Evolutionary conservation across 371 early-diverging fungal species (phyloP).

Genomic region (Lichtheimia ramosa): DNA sequence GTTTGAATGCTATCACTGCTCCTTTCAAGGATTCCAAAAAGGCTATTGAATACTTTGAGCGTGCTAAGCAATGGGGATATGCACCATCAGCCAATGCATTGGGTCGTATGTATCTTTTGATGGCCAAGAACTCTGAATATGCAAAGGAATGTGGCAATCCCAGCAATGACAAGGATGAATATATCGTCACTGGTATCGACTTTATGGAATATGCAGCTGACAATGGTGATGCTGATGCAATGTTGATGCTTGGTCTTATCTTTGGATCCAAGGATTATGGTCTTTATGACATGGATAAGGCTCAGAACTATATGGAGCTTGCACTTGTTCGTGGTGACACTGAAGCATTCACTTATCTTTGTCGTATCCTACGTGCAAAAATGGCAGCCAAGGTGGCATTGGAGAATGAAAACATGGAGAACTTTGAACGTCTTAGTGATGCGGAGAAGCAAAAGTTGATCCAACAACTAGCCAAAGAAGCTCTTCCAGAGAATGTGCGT

Average conservation of each 20-base stretch:
- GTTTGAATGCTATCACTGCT: conserved; percentile 34
- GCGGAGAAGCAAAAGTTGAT: conserved; percentile 44
- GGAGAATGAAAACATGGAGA: conserved; percentile 39
- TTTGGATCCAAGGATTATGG: conserved; percentile 63
- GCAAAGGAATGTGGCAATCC: conserved; percentile 46
- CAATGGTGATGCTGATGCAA: conserved; percentile 55
- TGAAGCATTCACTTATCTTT: conserved; percentile 52
- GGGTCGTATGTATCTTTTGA: conserved; percentile 48
- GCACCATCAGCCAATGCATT: conserved; percentile 57
- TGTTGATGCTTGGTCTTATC: conserved; percentile 59
- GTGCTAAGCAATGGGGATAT: conserved; percentile 55
- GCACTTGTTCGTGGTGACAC: conserved; percentile 57
- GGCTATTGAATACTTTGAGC: conserved; percentile 51
- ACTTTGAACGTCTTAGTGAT: conserved; percentile 34
- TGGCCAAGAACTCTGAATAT: conserved; percentile 43
- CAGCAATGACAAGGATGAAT: conserved; percentile 52
- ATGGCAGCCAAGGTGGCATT: conserved; percentile 52
- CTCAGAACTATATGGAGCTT: conserved; percentile 61
- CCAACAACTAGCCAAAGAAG: conserved; percentile 46
- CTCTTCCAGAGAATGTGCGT: conserved; percentile 32
- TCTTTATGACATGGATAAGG: conserved; percentile 58
- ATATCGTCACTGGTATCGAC: conserved; percentile 56
- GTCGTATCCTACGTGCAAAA: conserved; percentile 54
- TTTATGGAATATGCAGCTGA: conserved; percentile 58
- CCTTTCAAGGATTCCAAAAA: conserved; percentile 46